phyloP scores from a whole-genome alignment of 2,329 filamentous ascomycete species.

The Diplocarpon rosae region DNA sequence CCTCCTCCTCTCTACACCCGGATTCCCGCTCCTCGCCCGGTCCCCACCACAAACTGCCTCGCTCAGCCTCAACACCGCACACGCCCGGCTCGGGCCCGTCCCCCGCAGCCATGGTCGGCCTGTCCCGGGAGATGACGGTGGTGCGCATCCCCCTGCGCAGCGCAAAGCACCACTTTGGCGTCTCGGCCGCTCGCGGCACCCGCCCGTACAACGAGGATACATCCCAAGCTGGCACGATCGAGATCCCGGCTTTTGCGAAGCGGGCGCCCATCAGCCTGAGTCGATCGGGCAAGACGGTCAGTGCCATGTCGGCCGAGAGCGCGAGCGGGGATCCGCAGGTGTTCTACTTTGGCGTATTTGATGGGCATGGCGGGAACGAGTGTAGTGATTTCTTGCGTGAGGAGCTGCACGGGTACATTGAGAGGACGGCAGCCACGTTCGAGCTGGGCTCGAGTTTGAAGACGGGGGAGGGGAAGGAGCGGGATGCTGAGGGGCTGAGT shows the following conservation, averaged over 20 bases:
- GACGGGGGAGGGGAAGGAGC: slow-evolving; percentile 27
- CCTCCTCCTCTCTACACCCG: slow-evolving; percentile 84
- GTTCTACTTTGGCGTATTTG: slow-evolving; percentile 95
- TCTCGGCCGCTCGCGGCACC: slow-evolving; percentile 65
- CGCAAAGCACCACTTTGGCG: slow-evolving; percentile 94
- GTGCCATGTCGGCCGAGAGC: slow-evolving; percentile 61
- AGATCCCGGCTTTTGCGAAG: slow-evolving; percentile 86
- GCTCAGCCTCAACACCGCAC: slow-evolving; percentile 74
- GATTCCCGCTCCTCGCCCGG: slow-evolving; percentile 57
- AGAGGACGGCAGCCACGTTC: slow-evolving; percentile 67
- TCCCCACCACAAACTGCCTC: slow-evolving; percentile 75
- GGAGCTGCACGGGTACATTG: slow-evolving; percentile 78
- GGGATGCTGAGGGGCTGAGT: slow-evolving; percentile 15
- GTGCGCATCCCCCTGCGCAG: slow-evolving; percentile 88
- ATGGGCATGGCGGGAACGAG: slow-evolving; percentile 84
- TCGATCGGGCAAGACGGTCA: slow-evolving; percentile 23
- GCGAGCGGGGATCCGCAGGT: slow-evolving; percentile 85
- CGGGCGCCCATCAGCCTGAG: slow-evolving; percentile 55
- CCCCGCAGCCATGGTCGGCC: slow-evolving; percentile 46
- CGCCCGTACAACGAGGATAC: slow-evolving; percentile 88
- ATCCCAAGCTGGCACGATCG: slow-evolving; percentile 87
- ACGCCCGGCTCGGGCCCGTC: slow-evolving; percentile 41
- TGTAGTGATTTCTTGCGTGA: slow-evolving; percentile 82
- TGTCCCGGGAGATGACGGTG: slow-evolving; percentile 71
- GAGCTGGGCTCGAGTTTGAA: slow-evolving; percentile 66